These are phyloP conservation scores for Botryotinia calthae DNA, from an alignment of 2,329 filamentous ascomycete species.

Conservation along the genomic window DNA sequence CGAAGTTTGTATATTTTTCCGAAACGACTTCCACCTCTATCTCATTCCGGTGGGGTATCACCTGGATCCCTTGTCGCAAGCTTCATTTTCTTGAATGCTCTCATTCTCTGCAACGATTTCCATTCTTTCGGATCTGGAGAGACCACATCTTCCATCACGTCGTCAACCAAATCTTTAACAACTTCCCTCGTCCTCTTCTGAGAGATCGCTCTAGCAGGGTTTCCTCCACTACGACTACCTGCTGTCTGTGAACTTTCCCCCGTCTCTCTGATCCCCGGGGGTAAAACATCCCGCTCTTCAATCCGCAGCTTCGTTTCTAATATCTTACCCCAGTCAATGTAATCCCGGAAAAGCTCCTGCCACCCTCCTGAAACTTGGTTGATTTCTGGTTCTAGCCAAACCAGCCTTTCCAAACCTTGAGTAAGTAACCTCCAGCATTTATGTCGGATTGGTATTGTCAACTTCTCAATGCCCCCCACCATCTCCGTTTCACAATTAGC, in stretches of 20 bases:
- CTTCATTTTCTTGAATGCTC: neutral
- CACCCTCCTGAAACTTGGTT: neutral
- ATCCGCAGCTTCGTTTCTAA: neutral
- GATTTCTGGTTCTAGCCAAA: neutral
- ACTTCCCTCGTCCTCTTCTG: neutral
- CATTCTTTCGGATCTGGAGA: neutral
- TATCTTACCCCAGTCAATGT: neutral
- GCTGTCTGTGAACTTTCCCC: neutral
- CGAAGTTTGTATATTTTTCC: neutral
- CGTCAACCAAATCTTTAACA: neutral
- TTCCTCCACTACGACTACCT: neutral
- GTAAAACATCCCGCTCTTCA: neutral
- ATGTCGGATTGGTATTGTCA: neutral
- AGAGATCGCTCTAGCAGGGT: neutral
- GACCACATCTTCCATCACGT: neutral
- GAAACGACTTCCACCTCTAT: neutral
- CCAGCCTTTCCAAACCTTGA: neutral
- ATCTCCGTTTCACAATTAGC: neutral
- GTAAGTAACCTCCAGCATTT: neutral
- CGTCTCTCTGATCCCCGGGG: neutral
- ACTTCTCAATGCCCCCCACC: neutral
- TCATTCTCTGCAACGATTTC: too few species aligned
- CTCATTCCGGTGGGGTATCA: neutral
- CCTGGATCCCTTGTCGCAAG: neutral
- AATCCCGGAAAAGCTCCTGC: neutral